Base-by-base conservation (phyloP, 768 basidiomycete genomes). In the Panellus pusillus region DNA sequence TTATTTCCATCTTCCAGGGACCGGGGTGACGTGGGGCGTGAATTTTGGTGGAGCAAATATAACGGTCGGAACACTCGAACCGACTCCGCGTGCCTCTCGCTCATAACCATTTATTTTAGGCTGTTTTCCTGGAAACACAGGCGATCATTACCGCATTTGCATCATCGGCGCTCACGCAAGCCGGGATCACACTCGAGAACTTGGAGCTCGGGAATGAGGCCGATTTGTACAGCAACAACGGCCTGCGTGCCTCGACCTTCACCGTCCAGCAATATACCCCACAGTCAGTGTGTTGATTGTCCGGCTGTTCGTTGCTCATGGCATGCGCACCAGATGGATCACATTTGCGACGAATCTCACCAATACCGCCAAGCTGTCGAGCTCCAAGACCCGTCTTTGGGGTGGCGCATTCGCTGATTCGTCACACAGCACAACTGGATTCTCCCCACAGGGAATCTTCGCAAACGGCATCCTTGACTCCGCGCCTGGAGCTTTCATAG, bases 11-110 rank as follows among this genome's bases (percentile, higher is more conserved):
- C 32, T 63, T 39, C 44, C 55, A 83, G 83, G 78, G 18, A 84
- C 84, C 9, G 78, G 76, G 48, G 81, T 87, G 59, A 80, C 73
- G n/a, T 87, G 83, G 83, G 86, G 84, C 15, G 70, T 87, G 45
- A 87, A 88, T 65, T 67, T 87, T n/a, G 83, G 83, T 9, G 64
- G 51, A 46, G 65, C 71, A 41, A 82, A 82, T 58, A 24, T 82
- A 42, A 81, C 79, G 53, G 52, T 54, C n/a, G n/a, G 52, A 29
- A 32, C 52, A 53, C 24, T 46, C 48, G 20, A 20, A 47, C 35
- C 41, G 20, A 36, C 36, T 18, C 47, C 28, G 20, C 40, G 43
- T 43, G 32, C 42, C 40, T 28, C 45, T 39, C n/a, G 47, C 45
- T 47, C 32, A 54, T 29, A 42, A 19, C 47, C n/a, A 28, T 36